Evolutionary conservation across 73 alveolate genomes (phyloP).

Genomic region (Paramecium sexaurelia): DNA sequence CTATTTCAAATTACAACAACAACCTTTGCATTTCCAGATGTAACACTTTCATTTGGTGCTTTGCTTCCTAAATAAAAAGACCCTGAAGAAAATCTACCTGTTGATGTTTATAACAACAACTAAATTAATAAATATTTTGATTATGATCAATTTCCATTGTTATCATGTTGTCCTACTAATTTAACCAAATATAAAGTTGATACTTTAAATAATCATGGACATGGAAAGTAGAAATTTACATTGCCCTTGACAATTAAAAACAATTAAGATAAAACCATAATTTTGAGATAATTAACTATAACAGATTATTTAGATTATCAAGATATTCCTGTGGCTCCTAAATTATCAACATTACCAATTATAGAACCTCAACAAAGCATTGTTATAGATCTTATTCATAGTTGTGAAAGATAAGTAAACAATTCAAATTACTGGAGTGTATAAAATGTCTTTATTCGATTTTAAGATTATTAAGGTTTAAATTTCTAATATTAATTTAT

Average conservation of each 20-base stretch:
- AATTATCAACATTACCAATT: not conserved
- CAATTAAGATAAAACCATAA: not conserved
- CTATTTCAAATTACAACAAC: not conserved
- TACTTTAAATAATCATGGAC: not conserved
- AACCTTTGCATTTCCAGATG: conserved; percentile 3
- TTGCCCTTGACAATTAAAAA: not conserved
- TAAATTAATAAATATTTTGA: not conserved
- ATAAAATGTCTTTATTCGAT: not conserved
- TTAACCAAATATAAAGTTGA: not conserved
- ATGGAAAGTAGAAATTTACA: not conserved
- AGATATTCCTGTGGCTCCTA: conserved; percentile 17
- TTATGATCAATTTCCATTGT: conserved; percentile 19
- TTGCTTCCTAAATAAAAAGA: not conserved
- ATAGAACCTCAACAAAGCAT: not conserved
- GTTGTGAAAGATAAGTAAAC: not conserved
- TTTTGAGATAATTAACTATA: not conserved
- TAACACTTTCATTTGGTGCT: not conserved
- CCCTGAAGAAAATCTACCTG: not conserved
- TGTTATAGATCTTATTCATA: not conserved
- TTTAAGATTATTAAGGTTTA: not conserved
- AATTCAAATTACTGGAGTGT: conserved; percentile 36
- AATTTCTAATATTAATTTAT: conserved; percentile 40
- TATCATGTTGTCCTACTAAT: conserved; percentile 42
- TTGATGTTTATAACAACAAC: not conserved
- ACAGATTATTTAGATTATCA: conserved; percentile 19